A percentile compares a stretch with the other conserved stretches of the same genome.
phyloP scores from a whole-genome alignment of 176 grass and related monocot species.

The Oryza meridionalis region DNA sequence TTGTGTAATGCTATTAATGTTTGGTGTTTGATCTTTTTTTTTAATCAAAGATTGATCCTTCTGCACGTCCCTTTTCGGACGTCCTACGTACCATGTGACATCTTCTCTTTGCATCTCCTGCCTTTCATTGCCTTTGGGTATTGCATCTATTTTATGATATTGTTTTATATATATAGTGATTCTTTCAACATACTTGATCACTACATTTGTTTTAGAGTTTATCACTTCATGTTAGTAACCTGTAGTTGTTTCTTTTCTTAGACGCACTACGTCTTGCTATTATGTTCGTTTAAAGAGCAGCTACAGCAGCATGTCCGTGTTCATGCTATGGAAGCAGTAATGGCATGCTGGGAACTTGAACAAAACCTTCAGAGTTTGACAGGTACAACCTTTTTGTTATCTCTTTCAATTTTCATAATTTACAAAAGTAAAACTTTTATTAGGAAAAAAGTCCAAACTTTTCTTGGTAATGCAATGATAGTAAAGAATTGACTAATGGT shows the following conservation, averaged over 20 bases:
- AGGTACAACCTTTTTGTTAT: constrained; percentile 46
- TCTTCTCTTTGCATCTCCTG: not conserved
- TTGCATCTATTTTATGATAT: not conserved
- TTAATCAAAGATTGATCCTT: not conserved
- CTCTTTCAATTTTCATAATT: not conserved
- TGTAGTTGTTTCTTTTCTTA: constrained; percentile 37
- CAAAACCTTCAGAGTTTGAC: constrained; percentile 75
- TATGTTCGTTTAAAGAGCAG: constrained; percentile 81
- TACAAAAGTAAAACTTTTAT: not conserved
- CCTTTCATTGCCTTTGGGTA: not conserved
- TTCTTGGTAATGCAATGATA: not conserved
- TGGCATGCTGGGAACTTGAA: constrained; percentile 82
- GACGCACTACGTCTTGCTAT: constrained; percentile 72
- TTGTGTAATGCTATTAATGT: too few relatives aligned
- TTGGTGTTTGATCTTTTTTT: not conserved
- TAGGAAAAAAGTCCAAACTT: not conserved
- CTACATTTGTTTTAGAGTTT: not conserved
- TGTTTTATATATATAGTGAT: not conserved
- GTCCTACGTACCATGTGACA: not conserved
- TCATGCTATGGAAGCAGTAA: constrained; percentile 79
- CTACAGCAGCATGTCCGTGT: constrained; percentile 80
- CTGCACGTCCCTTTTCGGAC: not conserved
- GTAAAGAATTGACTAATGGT: not conserved
- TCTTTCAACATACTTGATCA: not conserved
- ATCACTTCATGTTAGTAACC: not conserved